Percentiles rank a stretch among this genome's conserved stretches.
Evolutionary conservation across 2,329 filamentous ascomycete species (phyloP).

Genomic region (Coniochaeta pulveracea): DNA sequence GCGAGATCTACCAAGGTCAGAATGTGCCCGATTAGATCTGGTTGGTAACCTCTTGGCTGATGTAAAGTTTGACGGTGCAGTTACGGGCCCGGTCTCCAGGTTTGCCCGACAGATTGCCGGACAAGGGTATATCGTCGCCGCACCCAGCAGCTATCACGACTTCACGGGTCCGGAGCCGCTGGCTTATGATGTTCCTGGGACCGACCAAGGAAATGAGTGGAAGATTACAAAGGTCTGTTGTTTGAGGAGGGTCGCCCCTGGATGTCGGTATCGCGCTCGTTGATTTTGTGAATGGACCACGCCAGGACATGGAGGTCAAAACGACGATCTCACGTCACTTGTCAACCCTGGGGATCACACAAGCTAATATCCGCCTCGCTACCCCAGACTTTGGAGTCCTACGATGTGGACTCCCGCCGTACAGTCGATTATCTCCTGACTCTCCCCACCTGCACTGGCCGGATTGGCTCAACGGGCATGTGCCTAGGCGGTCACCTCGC

Average conservation of each 20-base stretch:
- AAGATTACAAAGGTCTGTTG: slow-evolving; percentile 64
- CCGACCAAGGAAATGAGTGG: slow-evolving; percentile 76
- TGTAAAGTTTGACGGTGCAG: slow-evolving; percentile 27
- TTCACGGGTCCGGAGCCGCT: slow-evolving; percentile 78
- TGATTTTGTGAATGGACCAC: no score
- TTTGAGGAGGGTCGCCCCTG: no score
- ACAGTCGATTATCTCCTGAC: slow-evolving; percentile 60
- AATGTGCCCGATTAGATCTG: slow-evolving; percentile 1
- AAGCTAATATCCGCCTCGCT: neutral
- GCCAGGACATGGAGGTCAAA: no score
- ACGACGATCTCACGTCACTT: neutral
- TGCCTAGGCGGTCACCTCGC: slow-evolving; percentile 86
- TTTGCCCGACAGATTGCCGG: slow-evolving; percentile 88
- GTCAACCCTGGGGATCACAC: neutral
- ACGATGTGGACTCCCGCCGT: slow-evolving; percentile 66
- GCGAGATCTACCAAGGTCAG: slow-evolving; percentile 89
- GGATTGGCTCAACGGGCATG: slow-evolving; percentile 76
- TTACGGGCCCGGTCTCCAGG: slow-evolving; percentile 79
- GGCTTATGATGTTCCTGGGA: slow-evolving; percentile 78
- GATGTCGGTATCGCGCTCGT: no score
- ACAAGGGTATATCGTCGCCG: slow-evolving; percentile 87
- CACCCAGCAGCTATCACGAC: slow-evolving; percentile 86
- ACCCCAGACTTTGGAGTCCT: slow-evolving; percentile 63
- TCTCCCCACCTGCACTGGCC: slow-evolving; percentile 69
- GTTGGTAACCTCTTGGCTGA: neutral